Percentiles rank a stretch among this genome's conserved stretches.
Conservation (phyloP, 768 basidiomycete genomes). For the Ramaria rubella region DNA sequence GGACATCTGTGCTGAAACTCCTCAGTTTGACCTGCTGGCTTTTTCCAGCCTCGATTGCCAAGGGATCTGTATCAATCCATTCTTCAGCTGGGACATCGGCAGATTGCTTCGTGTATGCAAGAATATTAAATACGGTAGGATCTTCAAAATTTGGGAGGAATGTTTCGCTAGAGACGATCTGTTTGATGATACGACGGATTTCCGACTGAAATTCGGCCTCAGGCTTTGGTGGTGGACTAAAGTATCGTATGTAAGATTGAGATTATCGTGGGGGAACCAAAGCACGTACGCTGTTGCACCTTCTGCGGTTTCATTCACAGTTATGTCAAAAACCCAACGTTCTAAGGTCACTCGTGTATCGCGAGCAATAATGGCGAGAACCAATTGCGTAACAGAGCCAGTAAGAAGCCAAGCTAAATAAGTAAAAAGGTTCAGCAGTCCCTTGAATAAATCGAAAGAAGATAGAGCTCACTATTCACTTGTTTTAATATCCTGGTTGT, state of each 20-base stretch:
- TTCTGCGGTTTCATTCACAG: conserved; percentile 62
- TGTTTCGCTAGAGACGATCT: conserved; percentile 95
- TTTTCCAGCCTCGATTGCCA: conserved; percentile 89
- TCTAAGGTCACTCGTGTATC: conserved; percentile 89
- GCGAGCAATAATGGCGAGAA: conserved; percentile 92
- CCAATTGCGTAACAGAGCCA: conserved; percentile 88
- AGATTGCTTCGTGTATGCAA: conserved; percentile 90
- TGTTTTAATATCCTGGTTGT: conserved; percentile 75
- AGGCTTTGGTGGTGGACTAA: conserved; percentile 55
- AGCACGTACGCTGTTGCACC: conserved; percentile 43
- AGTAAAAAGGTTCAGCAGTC: not conserved
- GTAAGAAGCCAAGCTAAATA: conserved; percentile 85
- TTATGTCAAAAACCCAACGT: conserved; percentile 97
- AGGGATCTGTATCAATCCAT: conserved; percentile 93
- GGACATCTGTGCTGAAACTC: conserved; percentile 96
- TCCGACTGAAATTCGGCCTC: conserved; percentile 93
- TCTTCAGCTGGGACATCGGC: conserved; percentile 88
- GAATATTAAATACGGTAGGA: conserved; percentile 93
- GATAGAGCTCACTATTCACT: conserved; percentile 67
- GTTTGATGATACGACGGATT: conserved; percentile 96
- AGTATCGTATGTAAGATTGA: conserved; percentile 2
- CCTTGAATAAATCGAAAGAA: not conserved
- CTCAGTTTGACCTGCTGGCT: conserved; percentile 91
- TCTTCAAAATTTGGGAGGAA: conserved; percentile 95
- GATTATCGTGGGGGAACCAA: conserved; percentile 9